These are phyloP conservation scores for Firmiana major DNA, from an alignment of 345 rosid genomes.

Conservation along the genomic window DNA sequence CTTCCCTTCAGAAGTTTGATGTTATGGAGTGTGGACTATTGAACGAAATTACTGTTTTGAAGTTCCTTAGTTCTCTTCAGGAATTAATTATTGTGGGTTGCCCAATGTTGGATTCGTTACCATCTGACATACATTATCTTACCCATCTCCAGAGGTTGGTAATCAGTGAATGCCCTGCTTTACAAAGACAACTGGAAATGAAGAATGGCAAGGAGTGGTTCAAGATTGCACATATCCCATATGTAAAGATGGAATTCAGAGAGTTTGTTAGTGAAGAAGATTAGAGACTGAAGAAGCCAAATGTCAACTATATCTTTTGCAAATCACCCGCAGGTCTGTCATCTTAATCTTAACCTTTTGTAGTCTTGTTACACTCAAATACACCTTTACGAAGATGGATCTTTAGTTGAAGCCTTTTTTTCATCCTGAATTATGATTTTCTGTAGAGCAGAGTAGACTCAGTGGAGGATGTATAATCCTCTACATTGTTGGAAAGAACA, in stretches of 20 bases:
- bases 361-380: not conserved
- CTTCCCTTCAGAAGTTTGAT: slow-evolving; percentile 17
- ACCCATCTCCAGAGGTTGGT: slow-evolving; percentile 1
- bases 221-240: not conserved
- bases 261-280: not conserved
- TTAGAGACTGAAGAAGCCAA: not conserved
- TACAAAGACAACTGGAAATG: not conserved
- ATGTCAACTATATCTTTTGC: not conserved
- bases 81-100: slow-evolving; percentile 18
- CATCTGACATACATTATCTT: not conserved
- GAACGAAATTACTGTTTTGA: not conserved
- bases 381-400: not conserved
- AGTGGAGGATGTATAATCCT: not conserved
- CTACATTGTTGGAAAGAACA: not conserved
- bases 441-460: not conserved
- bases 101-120: slow-evolving; percentile 11
- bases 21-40: slow-evolving; percentile 17
- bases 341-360: not conserved
- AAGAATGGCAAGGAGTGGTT: not conserved
- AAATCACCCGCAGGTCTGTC: not conserved
- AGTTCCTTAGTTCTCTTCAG: slow-evolving; percentile 4
- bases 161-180: slow-evolving; percentile 1
- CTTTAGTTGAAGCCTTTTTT: not conserved
- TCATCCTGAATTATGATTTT: not conserved
- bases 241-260: not conserved